These are phyloP conservation scores for Peterozyma toletana DNA, from an alignment of 805 yeast genomes.

Conservation along the genomic window DNA sequence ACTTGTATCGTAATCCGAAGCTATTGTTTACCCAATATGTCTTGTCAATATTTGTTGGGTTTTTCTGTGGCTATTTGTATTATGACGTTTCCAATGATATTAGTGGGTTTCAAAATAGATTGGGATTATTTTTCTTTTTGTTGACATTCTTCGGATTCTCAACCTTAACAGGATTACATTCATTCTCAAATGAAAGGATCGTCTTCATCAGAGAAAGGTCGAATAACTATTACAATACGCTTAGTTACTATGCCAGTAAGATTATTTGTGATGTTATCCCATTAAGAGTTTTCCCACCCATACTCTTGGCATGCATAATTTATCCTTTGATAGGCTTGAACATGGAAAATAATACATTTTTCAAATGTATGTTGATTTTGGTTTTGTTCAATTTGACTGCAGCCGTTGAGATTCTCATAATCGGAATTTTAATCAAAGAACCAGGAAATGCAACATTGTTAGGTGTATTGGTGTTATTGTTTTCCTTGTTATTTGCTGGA, in stretches of 20 bases:
- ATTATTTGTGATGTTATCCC: slow-evolving; percentile 91
- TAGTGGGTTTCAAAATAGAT: slow-evolving; percentile 92
- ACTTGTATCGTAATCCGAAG: slow-evolving; percentile 87
- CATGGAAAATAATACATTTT: slow-evolving; percentile 66
- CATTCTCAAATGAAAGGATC: slow-evolving; percentile 82
- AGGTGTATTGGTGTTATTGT: slow-evolving; percentile 76
- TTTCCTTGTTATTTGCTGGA: slow-evolving; percentile 89
- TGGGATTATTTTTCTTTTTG: slow-evolving; percentile 88
- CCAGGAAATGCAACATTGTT: slow-evolving; percentile 88
- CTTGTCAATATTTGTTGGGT: slow-evolving; percentile 67
- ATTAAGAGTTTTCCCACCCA: slow-evolving; percentile 85
- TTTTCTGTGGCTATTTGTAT: slow-evolving; percentile 81
- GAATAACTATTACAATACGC: slow-evolving; percentile 86
- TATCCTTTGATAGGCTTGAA: slow-evolving; percentile 90
- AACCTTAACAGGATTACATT: slow-evolving; percentile 83
- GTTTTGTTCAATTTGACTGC: slow-evolving; percentile 83
- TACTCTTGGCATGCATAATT: slow-evolving; percentile 67
- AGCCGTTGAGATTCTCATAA: slow-evolving; percentile 74
- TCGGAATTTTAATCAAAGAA: slow-evolving; percentile 83
- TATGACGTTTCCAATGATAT: slow-evolving; percentile 82
- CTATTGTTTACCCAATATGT: slow-evolving; percentile 80
- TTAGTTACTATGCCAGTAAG: slow-evolving; percentile 79
- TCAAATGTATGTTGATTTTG: slow-evolving; percentile 61
- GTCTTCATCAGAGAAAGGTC: slow-evolving; percentile 91
- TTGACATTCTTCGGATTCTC: slow-evolving; percentile 92